A percentile compares a stretch with the other conserved stretches of the same genome.
Conservation (phyloP, 2,329 filamentous ascomycete species). For the Exophiala spinifera region DNA sequence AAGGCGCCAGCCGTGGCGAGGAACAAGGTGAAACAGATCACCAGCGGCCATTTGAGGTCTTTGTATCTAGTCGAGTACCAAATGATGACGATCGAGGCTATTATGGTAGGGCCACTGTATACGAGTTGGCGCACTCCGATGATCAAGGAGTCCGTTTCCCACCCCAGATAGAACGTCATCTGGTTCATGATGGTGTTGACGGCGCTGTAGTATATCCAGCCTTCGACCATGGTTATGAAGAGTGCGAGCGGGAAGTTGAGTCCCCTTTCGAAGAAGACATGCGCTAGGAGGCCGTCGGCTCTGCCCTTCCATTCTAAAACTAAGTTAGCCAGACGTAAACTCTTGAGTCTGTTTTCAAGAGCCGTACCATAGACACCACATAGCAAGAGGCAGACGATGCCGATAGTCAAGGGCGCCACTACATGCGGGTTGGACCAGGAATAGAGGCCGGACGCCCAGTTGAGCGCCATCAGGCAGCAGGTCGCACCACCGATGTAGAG, state of each 20-base stretch:
- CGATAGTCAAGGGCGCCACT: too few relatives aligned
- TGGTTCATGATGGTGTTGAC: conserved; percentile 52
- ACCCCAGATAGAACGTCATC: conserved; percentile 50
- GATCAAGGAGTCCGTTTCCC: conserved; percentile 45
- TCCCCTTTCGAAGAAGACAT: conserved; percentile 53
- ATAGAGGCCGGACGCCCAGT: too few relatives aligned
- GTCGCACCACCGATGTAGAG: too few relatives aligned
- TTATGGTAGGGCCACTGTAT: conserved; percentile 41
- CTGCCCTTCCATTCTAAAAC: conserved; percentile 54
- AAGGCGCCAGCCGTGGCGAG: conserved; percentile 46
- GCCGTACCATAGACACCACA: too few relatives aligned
- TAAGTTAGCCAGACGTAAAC: too few relatives aligned
- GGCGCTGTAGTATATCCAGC: conserved; percentile 53
- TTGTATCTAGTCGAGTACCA: conserved; percentile 48
- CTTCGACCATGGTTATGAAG: conserved; percentile 57
- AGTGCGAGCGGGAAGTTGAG: conserved; percentile 54
- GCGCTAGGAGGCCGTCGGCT: conserved; percentile 53
- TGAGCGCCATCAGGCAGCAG: too few relatives aligned
- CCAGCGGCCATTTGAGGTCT: conserved; percentile 47
- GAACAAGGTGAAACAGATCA: conserved; percentile 48
- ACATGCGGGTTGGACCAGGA: too few relatives aligned
- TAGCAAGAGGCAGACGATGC: too few relatives aligned
- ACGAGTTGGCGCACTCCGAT: conserved; percentile 43
- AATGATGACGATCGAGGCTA: conserved; percentile 41
- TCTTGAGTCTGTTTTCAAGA: too few relatives aligned